A percentile compares a stretch with the other conserved stretches of the same genome.
Conservation (phyloP, 352 stramenopile species). For the Thraustochytrium striatum region DNA sequence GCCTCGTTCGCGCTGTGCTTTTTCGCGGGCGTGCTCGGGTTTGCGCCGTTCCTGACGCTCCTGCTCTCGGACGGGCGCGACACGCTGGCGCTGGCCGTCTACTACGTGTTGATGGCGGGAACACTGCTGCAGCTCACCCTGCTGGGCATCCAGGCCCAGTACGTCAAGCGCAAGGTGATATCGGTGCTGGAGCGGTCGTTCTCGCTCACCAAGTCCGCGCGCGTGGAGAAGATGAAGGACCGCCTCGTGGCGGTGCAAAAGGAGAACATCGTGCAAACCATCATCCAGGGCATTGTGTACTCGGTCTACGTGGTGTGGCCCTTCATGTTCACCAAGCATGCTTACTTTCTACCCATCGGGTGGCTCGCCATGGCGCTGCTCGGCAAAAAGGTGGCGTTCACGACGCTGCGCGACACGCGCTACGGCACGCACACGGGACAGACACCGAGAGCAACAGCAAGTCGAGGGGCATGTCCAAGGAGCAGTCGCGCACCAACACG, state of each 20-base stretch:
- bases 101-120: background rate
- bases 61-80: background rate
- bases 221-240: conserved; percentile 27
- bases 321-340: background rate
- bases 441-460: background rate
- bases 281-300: conserved; percentile 5
- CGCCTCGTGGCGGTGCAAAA: conserved; percentile 34
- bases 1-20: background rate
- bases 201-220: background rate
- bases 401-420: background rate
- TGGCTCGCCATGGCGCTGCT: conserved; percentile 21
- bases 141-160: conserved; percentile 2
- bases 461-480: background rate
- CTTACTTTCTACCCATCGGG: conserved; percentile 7
- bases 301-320: background rate
- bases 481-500: background rate
- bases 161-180: conserved; percentile 6
- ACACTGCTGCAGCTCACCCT: conserved; percentile 1
- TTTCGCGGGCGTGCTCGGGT: background rate
- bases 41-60: background rate
- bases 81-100: background rate
- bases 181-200: background rate
- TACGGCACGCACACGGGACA: background rate
- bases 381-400: conserved; percentile 37
- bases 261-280: conserved; percentile 31